Evolutionary conservation across 2,329 filamentous ascomycete species (phyloP).

Genomic region (Sporothrix dimorphospora): DNA sequence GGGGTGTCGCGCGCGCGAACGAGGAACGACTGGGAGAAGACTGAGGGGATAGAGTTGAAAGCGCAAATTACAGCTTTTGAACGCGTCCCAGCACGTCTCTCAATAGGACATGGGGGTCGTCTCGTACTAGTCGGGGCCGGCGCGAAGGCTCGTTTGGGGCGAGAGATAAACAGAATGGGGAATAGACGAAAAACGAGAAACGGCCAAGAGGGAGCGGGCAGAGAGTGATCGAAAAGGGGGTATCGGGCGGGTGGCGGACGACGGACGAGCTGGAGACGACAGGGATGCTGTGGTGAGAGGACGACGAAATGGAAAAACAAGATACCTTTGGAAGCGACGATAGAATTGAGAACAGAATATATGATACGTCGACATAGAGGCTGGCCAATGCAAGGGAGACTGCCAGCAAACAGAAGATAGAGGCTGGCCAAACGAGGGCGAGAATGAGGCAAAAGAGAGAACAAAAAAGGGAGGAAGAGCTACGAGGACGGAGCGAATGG

Average conservation of each 20-base stretch:
- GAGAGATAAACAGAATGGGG: conserved; percentile 26
- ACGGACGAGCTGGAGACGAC: background rate
- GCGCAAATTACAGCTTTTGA: conserved; percentile 43
- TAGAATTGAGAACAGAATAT: background rate
- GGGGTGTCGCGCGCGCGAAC: conserved; percentile 33
- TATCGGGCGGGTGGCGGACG: background rate
- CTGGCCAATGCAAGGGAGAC: conserved; percentile 17
- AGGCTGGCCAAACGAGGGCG: background rate
- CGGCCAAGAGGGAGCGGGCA: background rate
- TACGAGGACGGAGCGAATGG: background rate
- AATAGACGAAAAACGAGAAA: background rate
- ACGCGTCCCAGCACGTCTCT: conserved; percentile 38
- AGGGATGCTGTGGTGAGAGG: background rate
- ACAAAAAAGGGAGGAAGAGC: background rate
- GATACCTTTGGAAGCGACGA: background rate
- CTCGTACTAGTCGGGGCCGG: conserved; percentile 16
- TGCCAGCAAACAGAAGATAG: background rate
- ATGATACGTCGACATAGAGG: conserved; percentile 6
- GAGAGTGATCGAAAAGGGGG: background rate
- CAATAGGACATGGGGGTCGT: conserved; percentile 9
- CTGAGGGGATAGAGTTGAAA: background rate
- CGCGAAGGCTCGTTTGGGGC: conserved; percentile 28
- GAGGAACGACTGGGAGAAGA: background rate
- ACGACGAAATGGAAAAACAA: background rate
- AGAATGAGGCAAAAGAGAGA: background rate